Evolutionary conservation across 2,329 filamentous ascomycete species (phyloP), one percentile per base, ranked within the genome.

Genomic region (Alternaria conjuncta): DNA sequence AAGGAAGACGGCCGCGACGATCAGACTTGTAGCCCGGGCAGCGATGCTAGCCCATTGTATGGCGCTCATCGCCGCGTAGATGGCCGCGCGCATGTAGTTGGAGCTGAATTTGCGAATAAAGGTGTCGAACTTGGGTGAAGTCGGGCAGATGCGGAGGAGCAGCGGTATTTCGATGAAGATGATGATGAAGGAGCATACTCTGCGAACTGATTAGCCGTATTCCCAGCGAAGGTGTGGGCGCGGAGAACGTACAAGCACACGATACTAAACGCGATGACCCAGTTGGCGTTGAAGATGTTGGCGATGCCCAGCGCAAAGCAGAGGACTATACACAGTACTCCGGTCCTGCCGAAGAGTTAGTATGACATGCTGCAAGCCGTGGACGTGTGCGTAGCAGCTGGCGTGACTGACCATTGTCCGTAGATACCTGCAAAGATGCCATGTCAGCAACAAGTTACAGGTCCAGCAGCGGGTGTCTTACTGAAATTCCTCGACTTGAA

Each of bases 91-190:
- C 90, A 96, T 96, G 85, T 94, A 98, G 85, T 97, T 98, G 63
- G 94, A 97, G 68, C 93, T 93, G 85, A 99, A 92, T 76, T 88
- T 90, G 82, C 95, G 94, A 81, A 99, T 95, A 79, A 94, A 90
- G 70, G 84, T 85, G 81, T 99, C 96, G 83, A 99, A 99, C 69
- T 88, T 89, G 68, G 90, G 82, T 13, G 95, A 98, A 6, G 96
- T 99, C 62, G 96, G 96, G 85, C 96, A 99, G 84, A 99, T 97
- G 82, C 96, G 92, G 66, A 99, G 90, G 61, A 99, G 92, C 63
- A 98, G 90, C 26, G 96, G 96, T 18, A 99, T 90, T 81, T 99
- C 84, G 70, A 85, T 82, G 75, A 85, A 85, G 73, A 85, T 78
- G 72, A 85, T 82, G 71, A 85, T 75, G 78, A 85, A 84, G 61